Evolutionary conservation across 345 rosid genomes (phyloP), one percentile per base, ranked within the genome.

Genomic region (Rhizophora apiculata): DNA sequence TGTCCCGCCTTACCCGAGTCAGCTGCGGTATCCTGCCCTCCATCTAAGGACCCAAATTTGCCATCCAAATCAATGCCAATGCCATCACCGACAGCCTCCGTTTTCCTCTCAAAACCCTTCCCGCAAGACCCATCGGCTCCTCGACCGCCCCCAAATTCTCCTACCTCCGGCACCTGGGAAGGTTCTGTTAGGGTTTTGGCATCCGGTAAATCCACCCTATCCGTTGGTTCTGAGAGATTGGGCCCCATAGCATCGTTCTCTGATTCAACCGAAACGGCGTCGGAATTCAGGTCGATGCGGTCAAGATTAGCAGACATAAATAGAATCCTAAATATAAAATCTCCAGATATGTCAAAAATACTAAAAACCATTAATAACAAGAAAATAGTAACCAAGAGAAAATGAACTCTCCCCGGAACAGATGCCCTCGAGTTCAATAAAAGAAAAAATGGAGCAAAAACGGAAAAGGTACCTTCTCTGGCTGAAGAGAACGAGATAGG

Each of bases 211-310:
- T 32, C 69, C 9, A 15, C 34, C 56, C 24, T 15, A 30, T 18
- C 60, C 5, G n/a, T 34, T 29, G 32, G 16, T 31, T 29, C 24
- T 1, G 22, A 31, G 8, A 1, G 19, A 36, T 64, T 61, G 54
- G 48, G 31, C 61, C 29, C 73, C 54, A 49, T 11, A 51, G 20
- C 77, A 39, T 57, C 76, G 48, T 70, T 75, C 64, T 63, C 82
- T 58, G 49, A 65, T 37, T 76, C 82, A 53, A 58, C 29, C 31
- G 51, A 22, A 71, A 63, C 68, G 27, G 77, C 83, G 30, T 78
- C 84, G n/a, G 78, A 70, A 61, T 80, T 81, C 22, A 85, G 74
- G 65, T 84, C 81, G 65, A 82, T 82, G 56, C 32, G 71, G 26
- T 67, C 79, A 20, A 67, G 27, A 64, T 80, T 73, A 8, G 55